Evolutionary conservation across 1,284 basidiomycete species (phyloP).

Genomic region (Peniophora sp.): DNA sequence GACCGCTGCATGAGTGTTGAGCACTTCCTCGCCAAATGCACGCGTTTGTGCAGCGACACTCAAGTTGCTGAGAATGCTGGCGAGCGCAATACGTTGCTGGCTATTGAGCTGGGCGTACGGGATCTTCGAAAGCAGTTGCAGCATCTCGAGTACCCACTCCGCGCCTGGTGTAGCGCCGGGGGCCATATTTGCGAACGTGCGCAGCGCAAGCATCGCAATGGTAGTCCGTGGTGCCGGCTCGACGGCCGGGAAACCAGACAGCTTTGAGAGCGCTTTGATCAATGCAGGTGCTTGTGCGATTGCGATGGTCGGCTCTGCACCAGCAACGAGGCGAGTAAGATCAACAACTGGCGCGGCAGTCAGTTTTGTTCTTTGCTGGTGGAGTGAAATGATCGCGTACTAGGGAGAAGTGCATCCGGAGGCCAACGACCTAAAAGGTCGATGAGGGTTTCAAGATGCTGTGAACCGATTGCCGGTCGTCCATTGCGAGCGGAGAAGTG

Average conservation of each 20-base stretch:
- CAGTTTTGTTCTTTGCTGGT: constrained; percentile 44
- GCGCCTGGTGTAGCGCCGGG: constrained; percentile 40
- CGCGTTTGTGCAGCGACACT: neutral
- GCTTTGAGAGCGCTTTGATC: constrained; percentile 56
- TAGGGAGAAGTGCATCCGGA: constrained; percentile 26
- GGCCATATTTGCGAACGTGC: constrained; percentile 78
- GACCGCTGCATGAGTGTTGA: constrained; percentile 8
- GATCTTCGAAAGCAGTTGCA: constrained; percentile 20
- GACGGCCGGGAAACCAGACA: constrained; percentile 60
- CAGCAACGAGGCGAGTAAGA: constrained; percentile 72
- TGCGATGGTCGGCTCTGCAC: constrained; percentile 42
- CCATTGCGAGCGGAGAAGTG: constrained; percentile 60
- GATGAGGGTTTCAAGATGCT: constrained; percentile 60
- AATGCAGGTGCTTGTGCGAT: constrained; percentile 43
- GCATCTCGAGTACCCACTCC: constrained; percentile 45
- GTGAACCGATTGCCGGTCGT: constrained; percentile 49
- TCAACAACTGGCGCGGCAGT: constrained; percentile 79
- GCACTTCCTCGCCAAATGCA: neutral
- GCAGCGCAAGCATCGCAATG: constrained; percentile 79
- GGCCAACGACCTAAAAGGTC: constrained; percentile 45
- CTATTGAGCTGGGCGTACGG: neutral
- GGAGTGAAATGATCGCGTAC: constrained; percentile 19
- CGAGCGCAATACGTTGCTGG: neutral
- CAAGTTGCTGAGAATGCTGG: neutral
- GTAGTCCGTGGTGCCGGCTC: constrained; percentile 62